Evolutionary conservation across 345 rosid species (phyloP).

Genomic region (Adansonia digitata): DNA sequence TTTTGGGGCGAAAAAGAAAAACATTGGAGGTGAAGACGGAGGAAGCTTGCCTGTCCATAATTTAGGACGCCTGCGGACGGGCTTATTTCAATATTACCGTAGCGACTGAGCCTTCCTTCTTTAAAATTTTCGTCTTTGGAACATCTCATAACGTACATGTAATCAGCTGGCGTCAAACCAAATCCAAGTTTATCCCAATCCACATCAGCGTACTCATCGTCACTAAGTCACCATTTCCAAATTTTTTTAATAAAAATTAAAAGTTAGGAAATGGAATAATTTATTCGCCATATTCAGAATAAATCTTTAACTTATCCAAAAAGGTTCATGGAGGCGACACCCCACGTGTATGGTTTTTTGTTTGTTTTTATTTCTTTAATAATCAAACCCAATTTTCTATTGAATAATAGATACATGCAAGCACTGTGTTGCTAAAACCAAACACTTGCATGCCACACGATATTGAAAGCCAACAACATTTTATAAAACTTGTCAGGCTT

Average conservation of each 20-base stretch:
- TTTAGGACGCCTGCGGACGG: constrained; percentile 84
- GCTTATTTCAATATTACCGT: constrained; percentile 55
- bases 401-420: not conserved
- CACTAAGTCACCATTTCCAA: constrained; percentile 19
- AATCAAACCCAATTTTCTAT: not conserved
- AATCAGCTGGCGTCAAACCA: constrained; percentile 54
- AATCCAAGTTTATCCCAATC: constrained; percentile 91
- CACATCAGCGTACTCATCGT: constrained; percentile 59
- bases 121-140: constrained; percentile 39
- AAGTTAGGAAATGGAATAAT: not conserved
- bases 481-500: not conserved
- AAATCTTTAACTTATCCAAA: not conserved
- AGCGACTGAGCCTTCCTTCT: constrained; percentile 46
- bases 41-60: constrained; percentile 78
- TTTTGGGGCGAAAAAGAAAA: not conserved
- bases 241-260: not conserved
- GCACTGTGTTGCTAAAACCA: not conserved
- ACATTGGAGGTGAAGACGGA: not conserved
- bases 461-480: not conserved
- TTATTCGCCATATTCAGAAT: not conserved
- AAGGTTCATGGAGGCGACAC: not conserved
- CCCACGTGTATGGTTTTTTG: not conserved
- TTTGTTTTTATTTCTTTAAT: not conserved
- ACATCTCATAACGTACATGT: constrained; percentile 69
- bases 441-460: not conserved